Evolutionary conservation across 768 basidiomycete genomes (phyloP).

Genomic region (Calocybe gangraenosa): DNA sequence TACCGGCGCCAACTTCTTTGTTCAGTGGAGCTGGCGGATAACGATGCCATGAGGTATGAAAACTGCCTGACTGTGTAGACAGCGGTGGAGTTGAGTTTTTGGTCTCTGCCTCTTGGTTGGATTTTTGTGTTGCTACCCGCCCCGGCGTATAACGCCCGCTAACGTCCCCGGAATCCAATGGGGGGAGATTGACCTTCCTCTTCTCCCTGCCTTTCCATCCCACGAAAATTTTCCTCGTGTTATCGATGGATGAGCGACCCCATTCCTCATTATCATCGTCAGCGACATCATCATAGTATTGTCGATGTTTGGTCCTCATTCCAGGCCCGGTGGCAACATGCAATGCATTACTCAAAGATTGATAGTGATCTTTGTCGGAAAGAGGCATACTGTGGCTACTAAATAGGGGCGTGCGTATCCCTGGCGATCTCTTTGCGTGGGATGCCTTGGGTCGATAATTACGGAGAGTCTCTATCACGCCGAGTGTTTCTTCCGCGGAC

Average conservation of each 20-base stretch:
- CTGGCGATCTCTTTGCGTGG: constrained; percentile 25
- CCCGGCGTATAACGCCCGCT: background rate
- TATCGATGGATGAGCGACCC: constrained; percentile 8
- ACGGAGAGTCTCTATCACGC: constrained; percentile 63
- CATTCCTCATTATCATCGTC: constrained; percentile 17
- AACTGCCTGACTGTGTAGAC: constrained; percentile 4
- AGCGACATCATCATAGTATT: constrained; percentile 6
- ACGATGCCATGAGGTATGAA: constrained; percentile 24
- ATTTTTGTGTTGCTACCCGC: background rate
- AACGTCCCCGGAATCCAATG: background rate
- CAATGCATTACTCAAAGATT: constrained; percentile 28
- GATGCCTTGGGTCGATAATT: constrained; percentile 51
- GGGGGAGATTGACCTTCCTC: constrained; percentile 12
- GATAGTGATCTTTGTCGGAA: constrained; percentile 42
- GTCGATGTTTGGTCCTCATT: constrained; percentile 11
- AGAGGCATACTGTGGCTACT: constrained; percentile 21
- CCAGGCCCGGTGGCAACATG: constrained; percentile 19
- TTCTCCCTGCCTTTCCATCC: constrained; percentile 12
- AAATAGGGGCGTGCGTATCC: constrained; percentile 42
- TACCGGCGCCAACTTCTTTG: constrained; percentile 9
- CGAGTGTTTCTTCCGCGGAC: constrained; percentile 47
- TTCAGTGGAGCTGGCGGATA: constrained; percentile 34
- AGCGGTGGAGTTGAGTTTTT: background rate
- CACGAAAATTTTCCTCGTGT: background rate
- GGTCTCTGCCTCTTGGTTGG: constrained; percentile 6